Base-by-base conservation (phyloP, 495 filamentous ascomycete genomes). In the Penicillium parvum region DNA sequence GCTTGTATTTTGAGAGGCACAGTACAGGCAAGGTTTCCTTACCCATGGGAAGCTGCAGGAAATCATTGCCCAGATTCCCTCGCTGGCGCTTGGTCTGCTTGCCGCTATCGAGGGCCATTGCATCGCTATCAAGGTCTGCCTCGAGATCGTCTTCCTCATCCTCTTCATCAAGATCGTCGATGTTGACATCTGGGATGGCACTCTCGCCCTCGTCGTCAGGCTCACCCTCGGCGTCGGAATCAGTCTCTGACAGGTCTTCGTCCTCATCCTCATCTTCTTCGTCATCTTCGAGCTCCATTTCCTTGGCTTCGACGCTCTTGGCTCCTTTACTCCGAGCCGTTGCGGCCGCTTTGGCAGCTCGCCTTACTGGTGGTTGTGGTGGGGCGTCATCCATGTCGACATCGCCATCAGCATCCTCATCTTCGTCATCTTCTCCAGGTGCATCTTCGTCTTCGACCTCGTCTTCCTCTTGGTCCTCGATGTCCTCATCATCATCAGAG, bases 61-160 rank as follows among this genome's bases (percentile, higher is more conserved):
- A 74, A 49, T 82, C 78, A n/a, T 78, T 77, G 34, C 80, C 81
- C 28, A 84, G 71, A 8, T 72, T 78, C 21, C 88, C 86, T 47
- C 81, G 75, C 63, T 98, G 92, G 34, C 92, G 75, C 55, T 90
- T 88, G 12, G 92, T 98, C 67, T 95, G 77, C 54, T 87, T 88
- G 58, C 81, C 85, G 25, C 87, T 65, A 60, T 96, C 78, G 19
- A 68, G 69, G n/a, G 49, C 71, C 4, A 71, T 66, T 0, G 71
- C 82, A 52, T 88, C 86, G 45, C 76, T 81, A 45, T 83, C 82
- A 40, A 76, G 60, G 12, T 86, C 85, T 17, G 79, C 76, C 18
- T 85, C 82, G 5, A 71, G 59, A 37, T 73, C 67, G 23, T 78
- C 81, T 8, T 78, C 79, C 5, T 80, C 77, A 15, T 77, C 82